Evolutionary conservation across 257 asterid species (phyloP).

Genomic region (Nicotiana benthamiana): DNA sequence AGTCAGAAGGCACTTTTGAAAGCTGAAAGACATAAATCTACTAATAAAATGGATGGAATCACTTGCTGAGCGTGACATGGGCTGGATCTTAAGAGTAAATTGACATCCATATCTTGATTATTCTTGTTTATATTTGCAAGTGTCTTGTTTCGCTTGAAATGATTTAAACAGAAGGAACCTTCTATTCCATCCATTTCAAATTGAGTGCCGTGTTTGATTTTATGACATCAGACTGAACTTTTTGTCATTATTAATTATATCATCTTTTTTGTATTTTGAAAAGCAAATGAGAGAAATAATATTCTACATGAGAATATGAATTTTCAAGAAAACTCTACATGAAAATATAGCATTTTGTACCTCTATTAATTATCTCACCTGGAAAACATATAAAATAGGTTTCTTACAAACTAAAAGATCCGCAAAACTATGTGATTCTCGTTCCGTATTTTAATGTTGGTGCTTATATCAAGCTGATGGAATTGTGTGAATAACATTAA

Average conservation of each 20-base stretch:
- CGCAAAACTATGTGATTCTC: background rate
- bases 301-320: background rate
- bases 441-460: background rate
- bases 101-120: background rate
- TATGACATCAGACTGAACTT: background rate
- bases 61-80: background rate
- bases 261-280: background rate
- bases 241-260: background rate
- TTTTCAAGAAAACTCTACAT: background rate
- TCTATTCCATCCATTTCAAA: background rate
- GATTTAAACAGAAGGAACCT: background rate
- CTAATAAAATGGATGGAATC: background rate
- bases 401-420: background rate
- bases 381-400: background rate
- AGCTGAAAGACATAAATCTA: background rate
- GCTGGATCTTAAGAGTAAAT: background rate
- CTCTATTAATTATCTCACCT: background rate
- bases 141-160: background rate
- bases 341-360: background rate
- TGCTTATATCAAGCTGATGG: constrained; percentile 1
- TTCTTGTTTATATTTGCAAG: background rate
- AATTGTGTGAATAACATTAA: background rate
- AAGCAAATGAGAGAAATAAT: background rate
- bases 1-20: background rate
- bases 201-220: background rate